phyloP scores from a whole-genome alignment of 2,329 filamentous ascomycete genomes.

The Pyrenophora graminea region DNA sequence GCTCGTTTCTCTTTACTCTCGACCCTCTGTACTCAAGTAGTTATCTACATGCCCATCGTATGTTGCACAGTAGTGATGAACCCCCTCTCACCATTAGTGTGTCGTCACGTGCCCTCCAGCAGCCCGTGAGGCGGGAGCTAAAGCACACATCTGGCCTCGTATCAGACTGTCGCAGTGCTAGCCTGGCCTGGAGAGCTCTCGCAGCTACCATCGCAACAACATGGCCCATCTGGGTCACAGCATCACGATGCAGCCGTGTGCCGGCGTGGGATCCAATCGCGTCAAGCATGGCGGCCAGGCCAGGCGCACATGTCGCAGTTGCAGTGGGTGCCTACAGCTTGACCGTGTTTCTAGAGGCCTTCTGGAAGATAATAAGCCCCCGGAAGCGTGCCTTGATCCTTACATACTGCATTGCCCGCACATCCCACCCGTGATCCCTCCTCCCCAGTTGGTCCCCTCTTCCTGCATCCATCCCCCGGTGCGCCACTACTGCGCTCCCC shows the following conservation, averaged over 20 bases:
- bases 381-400: slow-evolving; percentile 26
- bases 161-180: slow-evolving; percentile 1
- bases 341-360: slow-evolving; percentile 31
- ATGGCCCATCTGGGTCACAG: slow-evolving; percentile 3
- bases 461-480: slow-evolving; percentile 18
- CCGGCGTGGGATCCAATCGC: slow-evolving; percentile 23
- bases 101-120: neutral
- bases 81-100: neutral
- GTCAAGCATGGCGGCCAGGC: slow-evolving; percentile 15
- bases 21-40: no score
- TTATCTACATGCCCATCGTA: neutral
- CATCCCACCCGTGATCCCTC: slow-evolving; percentile 19
- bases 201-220: neutral
- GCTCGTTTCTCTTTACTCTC: no score
- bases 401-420: slow-evolving; percentile 19
- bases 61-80: neutral
- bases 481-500: slow-evolving; percentile 20
- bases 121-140: slow-evolving; percentile 23
- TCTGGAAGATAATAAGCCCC: slow-evolving; percentile 33
- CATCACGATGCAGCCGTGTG: slow-evolving; percentile 10
- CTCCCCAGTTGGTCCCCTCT: slow-evolving; percentile 22
- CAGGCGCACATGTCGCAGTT: slow-evolving; percentile 5
- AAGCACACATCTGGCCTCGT: slow-evolving; percentile 13
- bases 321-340: slow-evolving; percentile 5
- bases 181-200: neutral